These are phyloP conservation scores for Tetrastigma voinierianum DNA, from an alignment of 164 flowering plant genomes.

Conservation along the genomic window DNA sequence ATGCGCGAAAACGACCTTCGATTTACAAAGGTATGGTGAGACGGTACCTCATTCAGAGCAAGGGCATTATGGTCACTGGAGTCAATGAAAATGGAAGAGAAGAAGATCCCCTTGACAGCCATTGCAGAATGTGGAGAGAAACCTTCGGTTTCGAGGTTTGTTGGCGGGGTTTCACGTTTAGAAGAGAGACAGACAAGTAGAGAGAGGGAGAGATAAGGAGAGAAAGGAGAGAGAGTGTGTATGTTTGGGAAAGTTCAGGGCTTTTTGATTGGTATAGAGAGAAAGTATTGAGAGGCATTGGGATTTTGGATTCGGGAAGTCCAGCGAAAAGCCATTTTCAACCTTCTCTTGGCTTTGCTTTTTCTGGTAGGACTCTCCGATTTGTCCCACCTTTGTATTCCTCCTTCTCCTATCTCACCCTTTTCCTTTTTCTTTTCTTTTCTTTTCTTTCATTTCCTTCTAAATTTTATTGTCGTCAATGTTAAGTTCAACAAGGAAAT, in stretches of 20 bases:
- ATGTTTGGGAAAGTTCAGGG: slow-evolving; percentile 15
- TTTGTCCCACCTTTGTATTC: slow-evolving; percentile 4
- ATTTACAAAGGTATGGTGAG: slow-evolving; percentile 16
- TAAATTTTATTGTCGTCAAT: too few relatives aligned
- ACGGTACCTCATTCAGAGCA: slow-evolving; percentile 17
- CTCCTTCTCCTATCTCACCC: slow-evolving; percentile 11
- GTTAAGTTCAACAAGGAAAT: too few relatives aligned
- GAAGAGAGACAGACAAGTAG: slow-evolving; percentile 12
- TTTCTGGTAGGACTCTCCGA: slow-evolving; percentile 24
- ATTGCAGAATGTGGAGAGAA: slow-evolving; percentile 16
- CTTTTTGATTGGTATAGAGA: slow-evolving; percentile 9
- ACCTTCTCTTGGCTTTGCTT: slow-evolving; percentile 38
- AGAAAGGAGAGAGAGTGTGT: neutral
- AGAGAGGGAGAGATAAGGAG: slow-evolving; percentile 14
- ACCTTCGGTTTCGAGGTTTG: neutral
- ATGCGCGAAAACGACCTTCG: slow-evolving; percentile 34
- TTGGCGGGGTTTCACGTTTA: neutral
- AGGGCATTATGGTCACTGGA: slow-evolving; percentile 33
- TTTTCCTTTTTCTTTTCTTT: slow-evolving; percentile 15
- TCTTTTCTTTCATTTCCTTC: neutral
- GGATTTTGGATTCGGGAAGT: slow-evolving; percentile 23
- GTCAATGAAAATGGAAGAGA: neutral
- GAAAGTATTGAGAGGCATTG: slow-evolving; percentile 7
- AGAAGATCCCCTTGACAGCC: slow-evolving; percentile 10
- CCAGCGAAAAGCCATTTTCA: slow-evolving; percentile 67